phyloP scores from a whole-genome alignment of 1,284 basidiomycete genomes.

The Naganishia albida region DNA sequence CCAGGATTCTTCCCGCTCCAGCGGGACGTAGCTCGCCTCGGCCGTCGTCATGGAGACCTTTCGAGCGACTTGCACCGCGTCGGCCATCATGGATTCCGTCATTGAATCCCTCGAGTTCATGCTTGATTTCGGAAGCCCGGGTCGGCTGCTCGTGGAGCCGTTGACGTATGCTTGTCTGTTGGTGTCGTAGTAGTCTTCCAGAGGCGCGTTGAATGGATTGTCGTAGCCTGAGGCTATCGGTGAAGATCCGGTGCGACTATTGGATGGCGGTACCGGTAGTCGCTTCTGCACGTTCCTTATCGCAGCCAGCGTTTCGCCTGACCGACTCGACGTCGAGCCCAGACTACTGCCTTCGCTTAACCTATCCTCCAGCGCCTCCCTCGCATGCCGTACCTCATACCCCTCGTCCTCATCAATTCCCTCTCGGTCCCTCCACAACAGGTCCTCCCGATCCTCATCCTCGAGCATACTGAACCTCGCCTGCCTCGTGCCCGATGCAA shows the following conservation, averaged over 20 bases:
- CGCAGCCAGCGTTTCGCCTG: slow-evolving; percentile 15
- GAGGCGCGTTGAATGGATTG: slow-evolving; percentile 38
- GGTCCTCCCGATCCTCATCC: slow-evolving; percentile 44
- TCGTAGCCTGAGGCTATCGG: slow-evolving; percentile 34
- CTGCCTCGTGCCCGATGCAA: slow-evolving; percentile 26
- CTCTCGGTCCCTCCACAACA: slow-evolving; percentile 29
- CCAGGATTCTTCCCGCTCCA: slow-evolving; percentile 44
- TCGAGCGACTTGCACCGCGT: slow-evolving; percentile 37
- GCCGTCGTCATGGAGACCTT: slow-evolving; percentile 38
- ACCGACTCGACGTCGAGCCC: neutral
- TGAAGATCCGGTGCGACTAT: neutral
- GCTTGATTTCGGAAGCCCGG: slow-evolving; percentile 28
- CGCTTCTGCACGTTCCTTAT: neutral
- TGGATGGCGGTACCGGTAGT: slow-evolving; percentile 1
- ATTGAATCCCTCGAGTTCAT: slow-evolving; percentile 33
- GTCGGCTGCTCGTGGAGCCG: slow-evolving; percentile 32
- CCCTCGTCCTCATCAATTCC: slow-evolving; percentile 24
- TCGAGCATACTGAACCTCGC: slow-evolving; percentile 44
- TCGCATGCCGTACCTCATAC: slow-evolving; percentile 36
- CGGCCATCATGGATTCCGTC: slow-evolving; percentile 27
- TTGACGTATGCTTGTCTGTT: slow-evolving; percentile 27
- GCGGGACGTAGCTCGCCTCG: slow-evolving; percentile 36
- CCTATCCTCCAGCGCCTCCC: neutral
- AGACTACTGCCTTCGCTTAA: neutral
- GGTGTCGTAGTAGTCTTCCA: slow-evolving; percentile 31